Evolutionary conservation across 495 filamentous ascomycete species (phyloP).

Genomic region (Articulospora tetracladia): DNA sequence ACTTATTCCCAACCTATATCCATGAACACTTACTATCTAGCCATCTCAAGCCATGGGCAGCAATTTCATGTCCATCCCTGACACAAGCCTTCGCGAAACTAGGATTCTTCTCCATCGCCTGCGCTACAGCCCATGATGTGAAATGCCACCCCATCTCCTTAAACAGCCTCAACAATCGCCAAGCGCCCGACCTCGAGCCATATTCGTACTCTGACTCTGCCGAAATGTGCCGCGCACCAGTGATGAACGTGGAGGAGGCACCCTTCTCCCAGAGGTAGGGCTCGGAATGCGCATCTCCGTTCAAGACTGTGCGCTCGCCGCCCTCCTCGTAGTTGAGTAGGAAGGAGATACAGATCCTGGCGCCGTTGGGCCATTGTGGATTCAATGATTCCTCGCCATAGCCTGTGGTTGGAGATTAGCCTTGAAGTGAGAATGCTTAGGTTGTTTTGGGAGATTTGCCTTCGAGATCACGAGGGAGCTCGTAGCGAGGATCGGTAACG

Average conservation of each 20-base stretch:
- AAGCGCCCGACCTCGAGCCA: slow-evolving; percentile 32
- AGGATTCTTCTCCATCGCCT: slow-evolving; percentile 32
- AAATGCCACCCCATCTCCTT: slow-evolving; percentile 30
- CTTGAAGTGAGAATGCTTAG: background rate
- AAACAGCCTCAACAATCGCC: slow-evolving; percentile 34
- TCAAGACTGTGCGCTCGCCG: slow-evolving; percentile 10
- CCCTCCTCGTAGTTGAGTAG: slow-evolving; percentile 38
- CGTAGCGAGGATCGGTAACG: slow-evolving; percentile 15
- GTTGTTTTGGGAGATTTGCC: background rate
- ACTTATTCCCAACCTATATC: background rate
- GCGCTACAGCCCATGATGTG: slow-evolving; percentile 32
- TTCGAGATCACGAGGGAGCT: slow-evolving; percentile 16
- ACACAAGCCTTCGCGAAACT: slow-evolving; percentile 28
- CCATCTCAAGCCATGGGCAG: slow-evolving; percentile 35
- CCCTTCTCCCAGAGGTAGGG: slow-evolving; percentile 19
- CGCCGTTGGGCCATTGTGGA: slow-evolving; percentile 34
- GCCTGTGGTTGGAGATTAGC: slow-evolving; percentile 12
- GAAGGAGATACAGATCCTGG: slow-evolving; percentile 36
- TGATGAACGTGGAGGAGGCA: slow-evolving; percentile 1
- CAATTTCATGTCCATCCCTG: slow-evolving; percentile 35
- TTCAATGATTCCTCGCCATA: slow-evolving; percentile 31
- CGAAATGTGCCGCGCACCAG: slow-evolving; percentile 4
- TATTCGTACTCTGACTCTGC: slow-evolving; percentile 29
- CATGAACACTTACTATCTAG: slow-evolving; percentile 26
- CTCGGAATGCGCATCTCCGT: slow-evolving; percentile 13